Percentiles rank a stretch among this genome's conserved stretches.
These are phyloP conservation scores for Phytophthora pinifolia DNA, from an alignment of 352 stramenopile species.

Conservation along the genomic window DNA sequence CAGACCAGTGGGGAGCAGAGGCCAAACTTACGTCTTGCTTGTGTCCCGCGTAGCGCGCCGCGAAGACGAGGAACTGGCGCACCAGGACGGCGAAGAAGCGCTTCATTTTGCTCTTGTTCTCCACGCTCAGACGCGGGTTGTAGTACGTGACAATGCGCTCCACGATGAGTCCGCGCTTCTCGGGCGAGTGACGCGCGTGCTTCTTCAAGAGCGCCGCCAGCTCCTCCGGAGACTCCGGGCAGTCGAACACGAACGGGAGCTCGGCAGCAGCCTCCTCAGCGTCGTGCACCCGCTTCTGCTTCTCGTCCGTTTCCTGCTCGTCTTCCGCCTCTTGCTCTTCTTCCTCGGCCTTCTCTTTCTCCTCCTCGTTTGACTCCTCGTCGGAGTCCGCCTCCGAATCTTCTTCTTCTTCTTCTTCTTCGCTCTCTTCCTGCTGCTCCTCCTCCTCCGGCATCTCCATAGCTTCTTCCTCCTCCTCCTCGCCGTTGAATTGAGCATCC, in stretches of 20 bases:
- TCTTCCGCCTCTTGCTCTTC: conserved; percentile 54
- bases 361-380: conserved; percentile 50
- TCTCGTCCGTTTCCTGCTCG: conserved; percentile 57
- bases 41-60: conserved; percentile 69
- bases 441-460: conserved; percentile 57
- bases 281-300: conserved; percentile 61
- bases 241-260: conserved; percentile 96
- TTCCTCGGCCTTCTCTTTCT: conserved; percentile 34
- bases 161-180: conserved; percentile 86
- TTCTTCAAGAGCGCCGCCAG: conserved; percentile 88
- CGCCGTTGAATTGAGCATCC: conserved; percentile 52
- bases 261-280: conserved; percentile 64
- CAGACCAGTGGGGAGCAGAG: neutral
- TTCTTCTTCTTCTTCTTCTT: conserved; percentile 44
- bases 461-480: conserved; percentile 55
- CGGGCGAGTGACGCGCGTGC: conserved; percentile 78
- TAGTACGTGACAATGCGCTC: conserved; percentile 93
- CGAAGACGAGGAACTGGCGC: conserved; percentile 92
- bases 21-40: conserved; percentile 54
- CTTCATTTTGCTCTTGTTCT: conserved; percentile 96
- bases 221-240: conserved; percentile 90
- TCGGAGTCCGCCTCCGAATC: conserved; percentile 48
- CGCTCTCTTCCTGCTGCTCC: conserved; percentile 41
- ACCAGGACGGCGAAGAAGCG: conserved; percentile 96
- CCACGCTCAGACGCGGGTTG: conserved; percentile 92